phyloP scores from a whole-genome alignment of 2,329 filamentous ascomycete species.

The Pseudocercospora ulei region DNA sequence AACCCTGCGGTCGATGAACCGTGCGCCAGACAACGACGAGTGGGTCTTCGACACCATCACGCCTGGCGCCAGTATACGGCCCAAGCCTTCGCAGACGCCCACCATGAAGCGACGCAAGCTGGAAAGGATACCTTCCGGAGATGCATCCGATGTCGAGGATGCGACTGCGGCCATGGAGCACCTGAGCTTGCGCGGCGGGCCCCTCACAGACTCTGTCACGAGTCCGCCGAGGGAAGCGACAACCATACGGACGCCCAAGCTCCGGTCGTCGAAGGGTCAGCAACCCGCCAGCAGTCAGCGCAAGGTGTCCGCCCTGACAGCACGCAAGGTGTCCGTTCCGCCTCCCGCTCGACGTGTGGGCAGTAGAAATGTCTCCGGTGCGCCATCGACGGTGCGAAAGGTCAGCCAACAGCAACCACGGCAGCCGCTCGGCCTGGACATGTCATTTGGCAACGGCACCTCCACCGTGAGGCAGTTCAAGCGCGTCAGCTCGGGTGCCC shows the following conservation, averaged over 20 bases:
- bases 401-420: constrained; percentile 43
- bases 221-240: constrained; percentile 27
- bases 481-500: constrained; percentile 54
- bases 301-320: constrained; percentile 33
- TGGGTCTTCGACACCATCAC: constrained; percentile 96
- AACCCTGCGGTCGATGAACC: constrained; percentile 50
- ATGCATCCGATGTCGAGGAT: constrained; percentile 31
- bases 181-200: constrained; percentile 40
- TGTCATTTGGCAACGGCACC: constrained; percentile 86
- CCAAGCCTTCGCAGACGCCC: constrained; percentile 36
- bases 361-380: constrained; percentile 32
- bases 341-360: constrained; percentile 31
- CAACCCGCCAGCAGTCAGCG: constrained; percentile 36
- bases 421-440: constrained; percentile 74
- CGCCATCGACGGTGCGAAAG: constrained; percentile 39
- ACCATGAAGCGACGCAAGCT: constrained; percentile 45
- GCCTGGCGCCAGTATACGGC: constrained; percentile 48
- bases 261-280: constrained; percentile 27
- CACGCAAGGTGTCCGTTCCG: constrained; percentile 28
- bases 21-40: constrained; percentile 57
- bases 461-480: constrained; percentile 89
- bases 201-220: constrained; percentile 28
- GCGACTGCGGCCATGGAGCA: constrained; percentile 36
- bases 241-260: constrained; percentile 35
- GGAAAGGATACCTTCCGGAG: constrained; percentile 39